phyloP scores from a whole-genome alignment of 2,329 filamentous ascomycete species.

The Trichoderma polysporum region DNA sequence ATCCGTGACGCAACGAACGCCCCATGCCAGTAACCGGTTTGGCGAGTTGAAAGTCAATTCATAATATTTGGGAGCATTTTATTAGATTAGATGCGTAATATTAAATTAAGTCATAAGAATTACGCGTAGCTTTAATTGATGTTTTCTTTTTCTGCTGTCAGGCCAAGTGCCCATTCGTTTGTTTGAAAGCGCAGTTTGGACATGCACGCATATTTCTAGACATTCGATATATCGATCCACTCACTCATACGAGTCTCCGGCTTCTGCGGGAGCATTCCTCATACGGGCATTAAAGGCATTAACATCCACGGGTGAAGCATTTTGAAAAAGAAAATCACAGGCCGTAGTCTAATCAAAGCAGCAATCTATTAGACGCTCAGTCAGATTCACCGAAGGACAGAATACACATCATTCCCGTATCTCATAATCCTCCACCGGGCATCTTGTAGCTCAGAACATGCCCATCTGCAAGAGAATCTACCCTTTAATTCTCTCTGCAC shows the following conservation, averaged over 20 bases:
- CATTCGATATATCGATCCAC: neutral
- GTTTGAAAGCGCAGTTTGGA: neutral
- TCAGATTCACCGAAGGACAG: conserved; percentile 16
- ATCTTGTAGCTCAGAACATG: neutral
- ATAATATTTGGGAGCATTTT: no score
- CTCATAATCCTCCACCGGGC: conserved; percentile 11
- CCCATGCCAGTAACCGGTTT: neutral
- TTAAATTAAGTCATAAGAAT: neutral
- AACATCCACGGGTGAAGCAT: neutral
- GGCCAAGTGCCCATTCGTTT: neutral
- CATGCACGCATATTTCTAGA: neutral
- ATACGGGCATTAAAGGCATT: neutral
- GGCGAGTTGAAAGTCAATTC: neutral
- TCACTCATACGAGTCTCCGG: neutral
- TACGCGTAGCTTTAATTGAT: neutral
- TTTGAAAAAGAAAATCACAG: neutral
- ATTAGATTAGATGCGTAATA: neutral
- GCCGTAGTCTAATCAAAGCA: conserved; percentile 23
- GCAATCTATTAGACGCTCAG: conserved; percentile 32
- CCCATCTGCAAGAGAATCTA: conserved; percentile 3
- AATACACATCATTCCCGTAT: conserved; percentile 19
- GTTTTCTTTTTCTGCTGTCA: neutral
- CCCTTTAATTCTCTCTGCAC: neutral
- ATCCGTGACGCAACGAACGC: conserved; percentile 34
- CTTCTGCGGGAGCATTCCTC: neutral